Evolutionary conservation across 169 alveolate species (phyloP), one percentile per base, ranked within the genome.

Genomic region (Babesia ovata): DNA sequence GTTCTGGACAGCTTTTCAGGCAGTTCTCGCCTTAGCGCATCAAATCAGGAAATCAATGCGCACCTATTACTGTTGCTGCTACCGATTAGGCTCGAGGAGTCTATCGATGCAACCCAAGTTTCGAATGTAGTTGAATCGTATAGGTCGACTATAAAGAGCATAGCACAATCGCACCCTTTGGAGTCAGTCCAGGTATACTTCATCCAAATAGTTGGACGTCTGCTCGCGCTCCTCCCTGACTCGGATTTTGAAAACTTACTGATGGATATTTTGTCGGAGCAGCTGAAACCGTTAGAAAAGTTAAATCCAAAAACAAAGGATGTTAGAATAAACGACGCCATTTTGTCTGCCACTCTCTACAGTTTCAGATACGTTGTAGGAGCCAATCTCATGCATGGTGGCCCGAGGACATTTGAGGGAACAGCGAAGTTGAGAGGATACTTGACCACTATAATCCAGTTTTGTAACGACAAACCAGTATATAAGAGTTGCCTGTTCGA

Each of bases 401-500:
- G 53, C 11, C 14, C 29, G 46, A 42, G 59, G 21, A 12, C 53
- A 7, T 19, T 42, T 8, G 52, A 7, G 9, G 36, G n/a, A 11
- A 22, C 61, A 45, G 1, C 11, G 13, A 29, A 39, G 16, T 21
- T 63, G 60, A 63, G 2, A 26, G 14, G 54, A 29, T 21, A 58
- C 10, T 10, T 44, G 57, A 52, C 14, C 17, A 6, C 42, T 44
- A 2, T 67, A 17, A 52, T 49, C 14, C 54, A 52, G 61, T 67
- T 67, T 24, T 50, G 63, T 53, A 65, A 67, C 2, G 76, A 59
- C 45, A 67, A 67, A 39, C 63, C 76, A 22, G 76, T 67, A 10
- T 67, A 67, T 56, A 67, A 54, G 45, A 52, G 24, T 21, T 52
- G 58, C 13, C 56, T 67, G 48, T 29, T 67, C 42, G 76, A 67